Conservation (phyloP, 108 stramenopile genomes). For the Schizochytrium sp. region DNA sequence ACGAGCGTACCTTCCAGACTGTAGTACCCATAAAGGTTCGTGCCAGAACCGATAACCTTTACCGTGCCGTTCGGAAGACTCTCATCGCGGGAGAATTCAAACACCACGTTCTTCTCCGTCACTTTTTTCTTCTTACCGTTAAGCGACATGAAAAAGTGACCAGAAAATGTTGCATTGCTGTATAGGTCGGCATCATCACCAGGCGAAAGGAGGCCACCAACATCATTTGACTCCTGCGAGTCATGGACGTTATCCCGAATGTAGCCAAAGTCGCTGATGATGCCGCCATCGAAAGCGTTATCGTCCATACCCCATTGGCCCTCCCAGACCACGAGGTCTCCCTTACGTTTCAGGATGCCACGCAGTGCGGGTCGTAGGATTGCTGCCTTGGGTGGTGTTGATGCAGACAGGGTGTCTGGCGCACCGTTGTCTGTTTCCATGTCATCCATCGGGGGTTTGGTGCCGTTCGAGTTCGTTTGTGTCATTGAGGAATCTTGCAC, state of each 20-base stretch:
- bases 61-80: neutral
- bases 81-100: conserved; percentile 26
- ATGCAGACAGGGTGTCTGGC: conserved; percentile 43
- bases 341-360: neutral
- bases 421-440: neutral
- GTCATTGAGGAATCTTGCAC: no score
- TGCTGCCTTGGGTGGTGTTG: conserved; percentile 23
- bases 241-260: neutral
- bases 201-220: neutral
- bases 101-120: conserved; percentile 44
- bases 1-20: conserved; percentile 52
- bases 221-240: conserved; percentile 6
- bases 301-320: conserved; percentile 59
- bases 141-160: conserved; percentile 13
- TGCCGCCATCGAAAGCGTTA: conserved; percentile 53
- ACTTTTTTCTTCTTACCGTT: conserved; percentile 41
- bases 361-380: conserved; percentile 41
- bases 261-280: conserved; percentile 34
- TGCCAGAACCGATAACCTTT: conserved; percentile 43
- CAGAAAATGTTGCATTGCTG: conserved; percentile 26
- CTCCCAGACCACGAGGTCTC: neutral
- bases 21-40: conserved; percentile 50
- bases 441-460: no score
- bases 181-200: conserved; percentile 7
- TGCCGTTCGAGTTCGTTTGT: no score